Base-by-base conservation (phyloP, 2,329 filamentous ascomycete species). In the Onygena corvina region DNA sequence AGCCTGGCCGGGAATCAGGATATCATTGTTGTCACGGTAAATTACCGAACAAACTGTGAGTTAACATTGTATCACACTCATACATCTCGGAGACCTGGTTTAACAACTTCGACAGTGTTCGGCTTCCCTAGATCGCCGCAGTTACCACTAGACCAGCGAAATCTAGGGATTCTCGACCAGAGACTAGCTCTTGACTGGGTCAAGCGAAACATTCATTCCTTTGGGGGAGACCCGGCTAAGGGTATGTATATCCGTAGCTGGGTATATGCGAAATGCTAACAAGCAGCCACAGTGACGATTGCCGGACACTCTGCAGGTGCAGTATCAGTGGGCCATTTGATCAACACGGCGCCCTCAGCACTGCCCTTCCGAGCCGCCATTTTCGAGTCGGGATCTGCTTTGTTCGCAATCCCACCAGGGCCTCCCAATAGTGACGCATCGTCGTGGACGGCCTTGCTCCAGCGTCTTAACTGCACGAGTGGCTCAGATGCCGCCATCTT, bases 141-240 rank as follows among this genome's bases (percentile, higher is more conserved):
- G 27, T 36, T 49, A 11, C 47, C 48, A 8, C 12, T 36, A 11
- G 30, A 36, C 20, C 3, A 46, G 18, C 40, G 80, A 2, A 90
- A 89, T 59, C 63, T 86, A 8, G 75, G 68, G 2, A 61, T 77
- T 0, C 64, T 71, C 47, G 76, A 79, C 52, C 77, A 80, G 57
- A 67, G 74, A 8, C 64, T 77, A n/a, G 75, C 75, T 23, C 62
- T 81, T 6, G 65, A 78, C 55, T 81, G 77, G 77, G 68, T 80
- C 3, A 68, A 75, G 49, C 58, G 70, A 35, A 64, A 77, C 52
- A 77, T 79, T 47, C 62, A 72, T 55, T 59, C 69, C 7, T 80
- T 80, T 54, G 76, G 76, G 7, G 76, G 76, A 9, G 71, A 79
- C 57, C 61, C 68, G 2, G 59, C 64, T 2, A 64, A 67, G 11